Conservation (phyloP, 768 basidiomycete genomes). For the Gloeostereum incarnatum region DNA sequence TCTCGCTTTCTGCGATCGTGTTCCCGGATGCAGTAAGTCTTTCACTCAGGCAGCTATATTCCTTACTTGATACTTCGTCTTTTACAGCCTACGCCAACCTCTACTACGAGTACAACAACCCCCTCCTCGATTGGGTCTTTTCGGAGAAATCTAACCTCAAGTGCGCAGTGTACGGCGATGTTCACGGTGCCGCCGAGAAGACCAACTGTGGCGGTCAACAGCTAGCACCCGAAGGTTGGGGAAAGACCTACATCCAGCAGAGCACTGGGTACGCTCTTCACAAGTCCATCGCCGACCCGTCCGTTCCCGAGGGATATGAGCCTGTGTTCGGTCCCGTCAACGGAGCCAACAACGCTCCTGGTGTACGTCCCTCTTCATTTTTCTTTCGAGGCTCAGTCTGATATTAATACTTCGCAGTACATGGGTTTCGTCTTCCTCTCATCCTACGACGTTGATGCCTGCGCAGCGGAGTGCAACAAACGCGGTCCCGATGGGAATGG, state of each 20-base stretch:
- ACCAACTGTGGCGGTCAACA: conserved; percentile 8
- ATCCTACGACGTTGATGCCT: conserved; percentile 9
- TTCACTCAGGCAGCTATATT: neutral
- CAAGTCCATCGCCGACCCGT: conserved; percentile 4
- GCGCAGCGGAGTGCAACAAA: conserved; percentile 7
- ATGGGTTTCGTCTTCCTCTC: conserved; percentile 10
- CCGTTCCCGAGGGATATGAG: conserved; percentile 12
- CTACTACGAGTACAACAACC: conserved; percentile 13
- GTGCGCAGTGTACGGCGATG: conserved; percentile 13
- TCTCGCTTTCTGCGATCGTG: conserved; percentile 9
- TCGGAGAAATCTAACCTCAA: conserved; percentile 13
- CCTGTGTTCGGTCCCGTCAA: conserved; percentile 13
- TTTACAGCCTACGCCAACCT: conserved; percentile 11
- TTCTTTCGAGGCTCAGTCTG: neutral
- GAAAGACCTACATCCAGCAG: conserved; percentile 8
- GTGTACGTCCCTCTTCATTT: conserved; percentile 7
- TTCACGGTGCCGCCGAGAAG: conserved; percentile 12
- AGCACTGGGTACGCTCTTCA: conserved; percentile 13
- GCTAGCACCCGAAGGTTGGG: conserved; percentile 1
- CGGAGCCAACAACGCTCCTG: conserved; percentile 13
- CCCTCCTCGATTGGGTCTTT: conserved; percentile 11
- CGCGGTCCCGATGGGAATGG: conserved; percentile 17
- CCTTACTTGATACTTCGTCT: neutral
- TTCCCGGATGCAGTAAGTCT: conserved; percentile 10
- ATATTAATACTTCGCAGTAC: neutral